Evolutionary conservation across 768 basidiomycete genomes (phyloP).

Genomic region (Mycena albidolilacea): DNA sequence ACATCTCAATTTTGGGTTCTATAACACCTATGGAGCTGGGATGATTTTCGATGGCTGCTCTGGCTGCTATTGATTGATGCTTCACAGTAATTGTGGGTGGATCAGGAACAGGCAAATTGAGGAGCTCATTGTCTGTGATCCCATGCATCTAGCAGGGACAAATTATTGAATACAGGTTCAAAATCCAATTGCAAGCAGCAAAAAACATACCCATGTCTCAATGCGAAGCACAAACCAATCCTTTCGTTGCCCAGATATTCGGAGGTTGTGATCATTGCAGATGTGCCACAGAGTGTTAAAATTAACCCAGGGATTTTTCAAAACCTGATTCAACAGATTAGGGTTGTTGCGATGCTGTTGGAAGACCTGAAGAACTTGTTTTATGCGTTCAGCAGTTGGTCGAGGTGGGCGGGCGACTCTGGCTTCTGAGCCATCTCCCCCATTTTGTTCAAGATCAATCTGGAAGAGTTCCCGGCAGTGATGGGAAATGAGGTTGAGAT

Average conservation of each 20-base stretch:
- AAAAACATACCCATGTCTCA: background rate
- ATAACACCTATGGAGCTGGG: background rate
- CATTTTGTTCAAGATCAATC: constrained; percentile 38
- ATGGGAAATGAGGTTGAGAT: constrained; percentile 47
- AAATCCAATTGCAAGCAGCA: background rate
- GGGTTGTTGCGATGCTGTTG: background rate
- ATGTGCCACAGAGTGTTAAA: constrained; percentile 20
- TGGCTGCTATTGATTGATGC: background rate
- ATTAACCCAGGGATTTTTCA: background rate
- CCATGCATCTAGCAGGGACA: background rate
- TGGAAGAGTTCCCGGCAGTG: constrained; percentile 48
- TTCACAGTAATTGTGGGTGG: background rate
- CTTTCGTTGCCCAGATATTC: background rate
- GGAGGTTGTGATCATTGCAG: constrained; percentile 13
- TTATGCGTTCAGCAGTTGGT: background rate
- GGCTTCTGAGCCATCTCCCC: constrained; percentile 31
- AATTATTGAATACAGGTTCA: background rate
- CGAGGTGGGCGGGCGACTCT: background rate
- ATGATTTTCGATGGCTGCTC: background rate
- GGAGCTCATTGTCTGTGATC: background rate
- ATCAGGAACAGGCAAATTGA: background rate
- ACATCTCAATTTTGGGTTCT: background rate
- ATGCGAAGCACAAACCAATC: background rate
- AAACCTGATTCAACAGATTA: background rate
- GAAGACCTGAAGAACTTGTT: background rate